Base-by-base conservation (phyloP, 805 yeast species). In the Wickerhamomyces subpelliculosus region DNA sequence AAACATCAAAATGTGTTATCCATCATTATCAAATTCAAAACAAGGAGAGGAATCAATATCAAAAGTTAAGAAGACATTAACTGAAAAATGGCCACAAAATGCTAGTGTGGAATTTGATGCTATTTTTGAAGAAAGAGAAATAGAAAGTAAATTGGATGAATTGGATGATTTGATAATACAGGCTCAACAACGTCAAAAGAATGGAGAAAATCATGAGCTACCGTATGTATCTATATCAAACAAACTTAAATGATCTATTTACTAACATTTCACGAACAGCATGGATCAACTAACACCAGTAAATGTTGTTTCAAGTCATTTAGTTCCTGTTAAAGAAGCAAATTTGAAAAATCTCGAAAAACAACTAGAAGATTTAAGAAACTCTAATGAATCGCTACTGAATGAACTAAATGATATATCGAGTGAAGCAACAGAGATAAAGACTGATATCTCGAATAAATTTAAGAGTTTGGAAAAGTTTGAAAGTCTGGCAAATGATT, bases 1-100 rank as follows among this genome's bases (percentile, higher is more conserved):
- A 14, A 72, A 71, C 40, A 50, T 78, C 16, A 54, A 61, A 21
- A 46, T 64, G 12, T 77, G 82, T 47, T 78, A 69, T 47, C 84
- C 84, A 4, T 54, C 62, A 5, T 57, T 76, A 7, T 62, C 74
- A 3, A 38, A 49, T 8, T 51, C 69, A 11, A 57, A 55, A 13
- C 64, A 62, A 11, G 80, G 79, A 1, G 47, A 54, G 13, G 56
- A 55, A 21, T 53, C 67, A 1, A 55, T 78, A 10, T 64, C 67
- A 21, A 62, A 61, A 12, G 78, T 79, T 2, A 55, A 71, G 27
- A 53, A 57, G 4, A 80, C 74, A 43, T 61, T 78, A 9, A 58
- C 64, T 14, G 56, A 61, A 22, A 72, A 68, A 35, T 75, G 79
- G 75, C 61, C 55, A 25, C 43, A 52, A 9, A 65, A 65, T 27